phyloP scores from a whole-genome alignment of 2,329 filamentous ascomycete genomes.

The Scytalidium sp. region DNA sequence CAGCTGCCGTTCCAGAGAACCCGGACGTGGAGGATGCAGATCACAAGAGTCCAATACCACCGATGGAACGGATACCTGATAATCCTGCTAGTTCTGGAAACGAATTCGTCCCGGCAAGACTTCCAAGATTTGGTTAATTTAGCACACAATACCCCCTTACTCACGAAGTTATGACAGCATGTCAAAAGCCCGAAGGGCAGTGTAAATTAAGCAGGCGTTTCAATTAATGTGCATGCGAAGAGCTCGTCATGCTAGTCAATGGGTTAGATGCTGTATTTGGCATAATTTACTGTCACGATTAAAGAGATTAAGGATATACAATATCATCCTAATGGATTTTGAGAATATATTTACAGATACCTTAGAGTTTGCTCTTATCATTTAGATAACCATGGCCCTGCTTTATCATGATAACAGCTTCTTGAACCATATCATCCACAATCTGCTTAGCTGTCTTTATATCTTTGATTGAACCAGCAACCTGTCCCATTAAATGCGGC shows the following conservation, averaged over 20 bases:
- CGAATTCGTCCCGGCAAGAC: slow-evolving; percentile 54
- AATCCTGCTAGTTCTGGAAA: slow-evolving; percentile 22
- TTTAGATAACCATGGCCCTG: slow-evolving; percentile 58
- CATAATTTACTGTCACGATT: neutral
- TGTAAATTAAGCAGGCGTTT: slow-evolving; percentile 14
- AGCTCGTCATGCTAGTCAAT: slow-evolving; percentile 25
- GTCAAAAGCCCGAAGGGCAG: neutral
- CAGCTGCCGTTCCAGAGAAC: neutral
- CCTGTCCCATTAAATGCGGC: slow-evolving; percentile 92
- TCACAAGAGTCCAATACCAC: neutral
- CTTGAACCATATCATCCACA: slow-evolving; percentile 84
- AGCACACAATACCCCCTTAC: neutral
- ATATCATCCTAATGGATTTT: slow-evolving; percentile 3
- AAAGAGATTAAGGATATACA: slow-evolving; percentile 1
- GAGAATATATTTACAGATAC: slow-evolving; percentile 2
- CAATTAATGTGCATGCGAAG: slow-evolving; percentile 29
- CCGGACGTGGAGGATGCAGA: neutral
- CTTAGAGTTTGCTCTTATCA: slow-evolving; percentile 32
- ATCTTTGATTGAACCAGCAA: slow-evolving; percentile 72
- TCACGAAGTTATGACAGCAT: neutral
- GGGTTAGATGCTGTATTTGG: neutral
- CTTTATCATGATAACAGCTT: slow-evolving; percentile 68
- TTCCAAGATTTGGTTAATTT: slow-evolving; percentile 50
- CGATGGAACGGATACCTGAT: slow-evolving; percentile 14
- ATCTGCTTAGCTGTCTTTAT: slow-evolving; percentile 82